These are phyloP conservation scores for Mycosphaerella arachidis DNA, from an alignment of 2,329 filamentous ascomycete species.

Conservation along the genomic window DNA sequence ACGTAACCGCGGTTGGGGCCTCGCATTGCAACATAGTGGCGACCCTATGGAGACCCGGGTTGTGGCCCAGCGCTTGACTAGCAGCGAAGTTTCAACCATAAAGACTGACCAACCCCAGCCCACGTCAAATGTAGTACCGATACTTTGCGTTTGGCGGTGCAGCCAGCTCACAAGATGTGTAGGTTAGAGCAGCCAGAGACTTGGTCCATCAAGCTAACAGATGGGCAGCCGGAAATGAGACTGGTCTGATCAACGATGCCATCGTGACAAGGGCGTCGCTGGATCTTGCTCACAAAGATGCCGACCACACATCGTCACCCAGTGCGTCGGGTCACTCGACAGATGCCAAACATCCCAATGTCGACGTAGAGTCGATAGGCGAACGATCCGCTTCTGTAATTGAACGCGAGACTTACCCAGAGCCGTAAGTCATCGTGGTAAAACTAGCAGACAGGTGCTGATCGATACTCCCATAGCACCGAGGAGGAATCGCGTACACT, in stretches of 20 bases:
- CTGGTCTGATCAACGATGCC: constrained; percentile 43
- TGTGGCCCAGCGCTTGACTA: not conserved
- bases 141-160: not conserved
- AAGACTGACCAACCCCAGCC: not conserved
- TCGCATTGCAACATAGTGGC: not conserved
- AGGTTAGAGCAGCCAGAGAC: not conserved
- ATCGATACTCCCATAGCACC: constrained; percentile 25
- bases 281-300: constrained; percentile 16
- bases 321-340: constrained; percentile 9
- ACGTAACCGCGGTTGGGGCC: not conserved
- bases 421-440: constrained; percentile 25
- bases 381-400: constrained; percentile 18
- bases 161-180: not conserved
- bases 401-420: constrained; percentile 23
- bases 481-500: constrained; percentile 45
- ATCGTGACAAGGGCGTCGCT: constrained; percentile 24
- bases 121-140: not conserved
- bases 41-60: not conserved
- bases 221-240: not conserved
- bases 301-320: constrained; percentile 16
- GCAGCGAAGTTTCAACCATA: not conserved
- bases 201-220: not conserved
- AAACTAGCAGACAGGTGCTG: not conserved
- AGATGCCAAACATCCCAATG: constrained; percentile 14
- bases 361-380: constrained; percentile 22